Base-by-base conservation (phyloP, 2,329 filamentous ascomycete genomes). In the Penicillium capsulatum region DNA sequence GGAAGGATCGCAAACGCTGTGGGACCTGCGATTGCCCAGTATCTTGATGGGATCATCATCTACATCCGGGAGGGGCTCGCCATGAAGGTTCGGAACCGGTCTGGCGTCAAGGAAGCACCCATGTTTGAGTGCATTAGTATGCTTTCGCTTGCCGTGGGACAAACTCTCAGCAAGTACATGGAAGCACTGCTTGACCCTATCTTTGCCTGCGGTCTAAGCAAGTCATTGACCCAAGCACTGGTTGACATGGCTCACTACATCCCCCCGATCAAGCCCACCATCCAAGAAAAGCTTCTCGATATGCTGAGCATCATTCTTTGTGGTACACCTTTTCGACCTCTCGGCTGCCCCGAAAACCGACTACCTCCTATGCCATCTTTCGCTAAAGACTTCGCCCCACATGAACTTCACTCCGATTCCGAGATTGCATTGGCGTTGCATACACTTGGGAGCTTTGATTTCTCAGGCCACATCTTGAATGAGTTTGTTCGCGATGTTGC, bases 191-290 rank as follows among this genome's bases (percentile, higher is more conserved):
- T 98, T 7, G 91, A 96, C 54, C 90, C 94, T 8, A 96, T 98
- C 43, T 98, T 98, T 65, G 90, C 88, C 11, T 98, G 92, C 61
- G 92, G 94, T 34, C 74, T 98, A 36, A 96, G 89, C 26, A 86
- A 91, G 40, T 92, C 94, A 51, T 76, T 98, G 16, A 96, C 91
- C 0, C 90, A 97, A 61, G 94, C 94, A 2, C 73, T 98, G 38
- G 90, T 97, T 15, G 94, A 98, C 59, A 96, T 98, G 86, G 92
- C 92, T 17, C 94, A 97, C 60, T 97, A 98, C 61, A 96, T 98
- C 32, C 92, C 91, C 0, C 89, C 94, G 0, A 88, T 96, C 41
- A 92, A 94, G 60, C 78, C 85, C 2, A 90, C 81, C 5, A 97
- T 98, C 28, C 92, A 98, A 60, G 91, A 96, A 58, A 83, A 92